These are phyloP conservation scores for Hypericum perforatum DNA, from an alignment of 345 rosid species.

Conservation along the genomic window DNA sequence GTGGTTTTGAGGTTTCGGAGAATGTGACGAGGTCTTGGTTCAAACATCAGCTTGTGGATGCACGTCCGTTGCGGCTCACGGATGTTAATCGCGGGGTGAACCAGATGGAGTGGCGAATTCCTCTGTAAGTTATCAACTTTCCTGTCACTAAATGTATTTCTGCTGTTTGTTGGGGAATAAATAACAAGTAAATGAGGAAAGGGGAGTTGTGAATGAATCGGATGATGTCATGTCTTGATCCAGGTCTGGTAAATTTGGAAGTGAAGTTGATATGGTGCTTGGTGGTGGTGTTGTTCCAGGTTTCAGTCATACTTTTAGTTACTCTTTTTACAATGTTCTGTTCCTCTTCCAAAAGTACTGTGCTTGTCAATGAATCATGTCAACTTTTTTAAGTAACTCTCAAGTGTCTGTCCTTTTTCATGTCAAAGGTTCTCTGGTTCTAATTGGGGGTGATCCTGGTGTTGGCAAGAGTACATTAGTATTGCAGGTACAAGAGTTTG, in stretches of 20 bases:
- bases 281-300: conserved; percentile 99
- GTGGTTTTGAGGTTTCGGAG: conserved; percentile 32
- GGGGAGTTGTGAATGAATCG: background rate
- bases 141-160: background rate
- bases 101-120: conserved; percentile 52
- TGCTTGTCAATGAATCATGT: too few relatives aligned
- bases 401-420: too few relatives aligned
- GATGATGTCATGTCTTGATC: background rate
- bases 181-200: too few relatives aligned
- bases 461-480: conserved; percentile 92
- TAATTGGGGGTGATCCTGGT: conserved; percentile 95
- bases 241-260: conserved; percentile 72
- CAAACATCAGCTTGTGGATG: conserved; percentile 35
- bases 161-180: background rate
- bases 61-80: conserved; percentile 40
- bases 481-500: conserved; percentile 49
- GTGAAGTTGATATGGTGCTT: conserved; percentile 81
- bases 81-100: conserved; percentile 55
- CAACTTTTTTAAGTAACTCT: background rate
- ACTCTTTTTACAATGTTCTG: background rate
- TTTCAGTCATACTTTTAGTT: conserved; percentile 19
- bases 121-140: conserved; percentile 37
- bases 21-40: conserved; percentile 49
- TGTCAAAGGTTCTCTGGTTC: conserved; percentile 60
- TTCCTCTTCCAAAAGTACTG: too few relatives aligned